Evolutionary conservation across 768 basidiomycete genomes (phyloP).

Genomic region (Suillus bovinus): DNA sequence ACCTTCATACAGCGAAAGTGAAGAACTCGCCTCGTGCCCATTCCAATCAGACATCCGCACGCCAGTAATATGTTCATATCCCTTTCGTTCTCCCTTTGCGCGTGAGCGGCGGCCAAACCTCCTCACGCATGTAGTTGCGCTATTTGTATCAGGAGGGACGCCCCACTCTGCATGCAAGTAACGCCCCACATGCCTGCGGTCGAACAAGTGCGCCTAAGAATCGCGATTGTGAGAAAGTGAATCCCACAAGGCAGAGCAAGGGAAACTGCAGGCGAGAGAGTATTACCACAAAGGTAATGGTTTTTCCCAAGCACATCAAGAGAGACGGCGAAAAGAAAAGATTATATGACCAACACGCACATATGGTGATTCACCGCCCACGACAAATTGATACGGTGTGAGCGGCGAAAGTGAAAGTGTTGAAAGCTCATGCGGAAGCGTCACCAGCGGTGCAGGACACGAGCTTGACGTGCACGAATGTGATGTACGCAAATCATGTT

Average conservation of each 20-base stretch:
- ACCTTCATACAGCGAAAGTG: background rate
- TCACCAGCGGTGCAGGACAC: slow-evolving; percentile 75
- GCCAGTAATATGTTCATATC: slow-evolving; percentile 71
- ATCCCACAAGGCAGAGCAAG: slow-evolving; percentile 1
- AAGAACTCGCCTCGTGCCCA: slow-evolving; percentile 65
- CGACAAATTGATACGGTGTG: slow-evolving; percentile 82
- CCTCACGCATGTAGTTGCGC: slow-evolving; percentile 77
- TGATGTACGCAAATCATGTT: slow-evolving; percentile 77
- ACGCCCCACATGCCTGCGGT: slow-evolving; percentile 71
- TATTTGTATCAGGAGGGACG: slow-evolving; percentile 43
- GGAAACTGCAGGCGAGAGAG: background rate
- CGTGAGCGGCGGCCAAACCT: slow-evolving; percentile 62
- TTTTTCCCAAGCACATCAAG: background rate
- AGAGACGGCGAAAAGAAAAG: background rate
- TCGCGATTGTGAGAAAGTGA: slow-evolving; percentile 7
- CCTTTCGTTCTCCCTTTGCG: slow-evolving; percentile 34
- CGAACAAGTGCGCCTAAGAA: slow-evolving; percentile 53
- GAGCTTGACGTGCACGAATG: slow-evolving; percentile 56
- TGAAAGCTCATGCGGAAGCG: slow-evolving; percentile 64
- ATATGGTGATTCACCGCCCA: slow-evolving; percentile 77
- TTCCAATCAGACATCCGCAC: slow-evolving; percentile 68
- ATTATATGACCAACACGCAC: slow-evolving; percentile 43
- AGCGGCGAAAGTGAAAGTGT: slow-evolving; percentile 75
- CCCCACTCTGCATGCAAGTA: slow-evolving; percentile 73
- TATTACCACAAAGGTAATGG: background rate